Evolutionary conservation across 208 protist genomes (phyloP).

Genomic region (Trypanosoma avium): DNA sequence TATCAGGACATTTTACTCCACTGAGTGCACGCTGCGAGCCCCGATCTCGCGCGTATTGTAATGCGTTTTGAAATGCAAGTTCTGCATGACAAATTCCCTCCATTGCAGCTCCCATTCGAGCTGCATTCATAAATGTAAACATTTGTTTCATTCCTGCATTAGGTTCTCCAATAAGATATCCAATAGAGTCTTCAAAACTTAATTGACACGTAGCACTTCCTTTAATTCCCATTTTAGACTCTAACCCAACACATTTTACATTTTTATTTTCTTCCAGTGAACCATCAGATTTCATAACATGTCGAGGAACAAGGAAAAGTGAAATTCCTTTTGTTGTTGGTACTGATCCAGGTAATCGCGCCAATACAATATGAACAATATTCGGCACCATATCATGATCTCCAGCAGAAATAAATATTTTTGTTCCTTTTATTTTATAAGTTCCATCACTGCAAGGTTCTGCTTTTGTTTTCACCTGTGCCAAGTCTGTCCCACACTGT

Average conservation of each 20-base stretch:
- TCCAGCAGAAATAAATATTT: slow-evolving; percentile 91
- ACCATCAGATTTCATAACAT: slow-evolving; percentile 68
- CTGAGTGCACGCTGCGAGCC: slow-evolving; percentile 65
- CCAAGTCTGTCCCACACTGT: slow-evolving; percentile 83
- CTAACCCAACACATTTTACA: slow-evolving; percentile 61
- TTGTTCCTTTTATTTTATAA: slow-evolving; percentile 86
- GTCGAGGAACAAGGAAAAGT: slow-evolving; percentile 90
- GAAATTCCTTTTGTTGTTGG: slow-evolving; percentile 84
- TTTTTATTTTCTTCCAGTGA: slow-evolving; percentile 59
- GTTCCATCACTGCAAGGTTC: slow-evolving; percentile 65
- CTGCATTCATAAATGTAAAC: slow-evolving; percentile 91
- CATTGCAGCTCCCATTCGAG: slow-evolving; percentile 74
- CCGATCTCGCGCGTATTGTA: slow-evolving; percentile 72
- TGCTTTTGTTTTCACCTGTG: slow-evolving; percentile 81
- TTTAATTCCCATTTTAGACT: slow-evolving; percentile 92
- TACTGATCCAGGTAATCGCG: slow-evolving; percentile 59
- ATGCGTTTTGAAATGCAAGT: slow-evolving; percentile 84
- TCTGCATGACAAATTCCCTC: slow-evolving; percentile 79
- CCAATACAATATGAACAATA: slow-evolving; percentile 86
- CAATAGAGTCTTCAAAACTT: slow-evolving; percentile 78
- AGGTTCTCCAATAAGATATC: slow-evolving; percentile 83
- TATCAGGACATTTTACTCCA: slow-evolving; percentile 55
- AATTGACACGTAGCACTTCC: slow-evolving; percentile 77
- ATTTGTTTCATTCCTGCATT: slow-evolving; percentile 86
- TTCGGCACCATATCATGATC: slow-evolving; percentile 90